These are phyloP conservation scores for Carnegiea gigantea DNA, from an alignment of 179 eudicot species.

Conservation along the genomic window DNA sequence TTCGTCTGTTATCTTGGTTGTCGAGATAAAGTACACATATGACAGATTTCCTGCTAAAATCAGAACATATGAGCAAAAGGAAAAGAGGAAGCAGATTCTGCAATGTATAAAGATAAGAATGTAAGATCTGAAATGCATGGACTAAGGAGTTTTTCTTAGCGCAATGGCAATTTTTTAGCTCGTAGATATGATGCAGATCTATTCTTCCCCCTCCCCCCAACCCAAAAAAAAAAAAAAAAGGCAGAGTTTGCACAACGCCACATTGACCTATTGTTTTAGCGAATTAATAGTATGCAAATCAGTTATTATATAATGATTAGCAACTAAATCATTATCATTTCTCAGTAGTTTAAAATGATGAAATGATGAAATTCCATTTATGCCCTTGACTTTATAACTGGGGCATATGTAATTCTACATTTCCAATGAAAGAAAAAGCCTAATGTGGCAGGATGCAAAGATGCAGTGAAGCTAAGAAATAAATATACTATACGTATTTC, in stretches of 20 bases:
- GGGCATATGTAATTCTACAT: background rate
- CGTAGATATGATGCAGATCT: too few relatives aligned
- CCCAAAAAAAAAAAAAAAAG: too few relatives aligned
- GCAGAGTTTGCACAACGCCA: too few relatives aligned
- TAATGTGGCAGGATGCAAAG: background rate
- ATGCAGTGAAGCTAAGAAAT: background rate
- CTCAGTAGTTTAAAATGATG: background rate
- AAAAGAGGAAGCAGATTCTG: conserved; percentile 72
- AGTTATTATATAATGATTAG: background rate
- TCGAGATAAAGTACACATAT: conserved; percentile 58
- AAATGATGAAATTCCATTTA: background rate
- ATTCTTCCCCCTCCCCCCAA: too few relatives aligned
- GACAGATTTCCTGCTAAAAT: conserved; percentile 76
- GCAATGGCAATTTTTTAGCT: background rate
- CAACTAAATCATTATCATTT: background rate
- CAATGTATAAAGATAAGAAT: conserved; percentile 20
- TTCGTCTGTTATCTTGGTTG: background rate
- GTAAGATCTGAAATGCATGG: conserved; percentile 17
- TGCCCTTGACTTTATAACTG: background rate
- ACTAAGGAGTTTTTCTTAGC: background rate
- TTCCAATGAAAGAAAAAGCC: background rate
- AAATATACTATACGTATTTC: background rate
- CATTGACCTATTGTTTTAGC: background rate
- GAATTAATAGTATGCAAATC: background rate
- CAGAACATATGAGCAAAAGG: conserved; percentile 75